A percentile compares a stretch with the other conserved stretches of the same genome.
phyloP scores from a whole-genome alignment of 192 early-diverging fungal genomes.

The Entrophospora sp. region DNA sequence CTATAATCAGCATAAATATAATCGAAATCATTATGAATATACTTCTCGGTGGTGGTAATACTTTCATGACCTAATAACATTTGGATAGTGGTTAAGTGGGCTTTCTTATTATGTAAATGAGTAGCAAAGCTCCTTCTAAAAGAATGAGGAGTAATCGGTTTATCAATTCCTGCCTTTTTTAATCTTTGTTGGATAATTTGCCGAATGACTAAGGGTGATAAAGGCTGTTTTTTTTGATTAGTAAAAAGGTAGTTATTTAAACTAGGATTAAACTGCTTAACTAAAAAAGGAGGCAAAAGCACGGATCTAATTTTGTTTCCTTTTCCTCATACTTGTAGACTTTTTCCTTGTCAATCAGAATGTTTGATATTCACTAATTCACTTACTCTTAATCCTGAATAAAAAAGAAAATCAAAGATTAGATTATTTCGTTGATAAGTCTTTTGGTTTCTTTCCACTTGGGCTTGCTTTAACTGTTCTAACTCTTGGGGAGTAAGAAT shows the following conservation, averaged over 20 bases:
- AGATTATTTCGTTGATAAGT: slow-evolving; percentile 10
- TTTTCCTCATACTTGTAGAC: slow-evolving; percentile 1
- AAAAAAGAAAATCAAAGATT: slow-evolving; percentile 10
- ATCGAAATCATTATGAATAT: slow-evolving; percentile 9
- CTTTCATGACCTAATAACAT: background rate
- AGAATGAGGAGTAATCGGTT: slow-evolving; percentile 7
- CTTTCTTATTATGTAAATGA: background rate
- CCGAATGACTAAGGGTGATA: background rate
- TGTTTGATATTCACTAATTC: background rate
- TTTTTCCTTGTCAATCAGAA: background rate
- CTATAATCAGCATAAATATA: slow-evolving; percentile 4
- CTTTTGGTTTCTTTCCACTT: slow-evolving; percentile 1
- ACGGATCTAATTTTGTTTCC: slow-evolving; percentile 4
- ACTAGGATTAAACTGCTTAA: background rate
- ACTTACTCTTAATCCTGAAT: slow-evolving; percentile 4
- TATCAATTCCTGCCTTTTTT: background rate
- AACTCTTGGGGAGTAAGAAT: background rate
- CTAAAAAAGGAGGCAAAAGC: slow-evolving; percentile 5
- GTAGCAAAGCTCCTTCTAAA: slow-evolving; percentile 1
- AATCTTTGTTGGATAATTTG: slow-evolving; percentile 7
- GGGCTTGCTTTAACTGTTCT: background rate
- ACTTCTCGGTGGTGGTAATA: background rate
- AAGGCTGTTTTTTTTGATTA: slow-evolving; percentile 4
- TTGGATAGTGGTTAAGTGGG: background rate
- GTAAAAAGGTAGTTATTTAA: slow-evolving; percentile 4